Base-by-base conservation (phyloP, 306 rosid species). In the Styphnolobium japonicum region DNA sequence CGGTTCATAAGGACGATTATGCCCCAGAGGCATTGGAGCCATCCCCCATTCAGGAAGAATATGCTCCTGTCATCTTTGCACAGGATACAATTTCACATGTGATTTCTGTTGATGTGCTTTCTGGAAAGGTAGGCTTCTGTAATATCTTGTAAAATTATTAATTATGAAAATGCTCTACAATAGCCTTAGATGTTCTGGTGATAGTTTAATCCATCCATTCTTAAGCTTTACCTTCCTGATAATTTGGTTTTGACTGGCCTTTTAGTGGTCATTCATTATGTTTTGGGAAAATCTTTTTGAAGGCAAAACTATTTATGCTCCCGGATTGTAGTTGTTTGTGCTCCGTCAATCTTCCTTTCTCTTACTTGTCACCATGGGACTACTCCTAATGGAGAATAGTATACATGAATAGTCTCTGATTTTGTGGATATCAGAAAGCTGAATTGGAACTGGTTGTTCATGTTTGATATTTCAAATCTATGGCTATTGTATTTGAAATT, bases 11-110 rank as follows among this genome's bases (percentile, higher is more conserved):
- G 81, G 91, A 87, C 70, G 90, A 89, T 56, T 80, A 82, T 74
- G 82, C 86, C 9, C 87, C 89, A 33, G 96, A 86, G 52, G 80
- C 78, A 25, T 62, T 81, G 84, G 89, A 86, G 76, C 92, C 89
- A 43, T 82, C 92, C 42, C 90, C 89, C 21, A 61, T 78, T 60
- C 85, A 85, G 71, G 92, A 89, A 55, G 96, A 91, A 89, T 91
- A 91, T 79, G 96, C 96, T 83, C 96, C 96, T 4, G 93, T 89
- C 77, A 89, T 91, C 83, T 89, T 91, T 75, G 93, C 96, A 14
- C 93, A 91, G 81, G 96, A 91, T 69, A 91, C 90, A 21, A 81
- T 91, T 85, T 76, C 90, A 7, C 92, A 89, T 4, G 86, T 91
- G 56, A 86, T 91, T 73, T 91, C 96, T 21, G 85, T 87, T 0